Evolutionary conservation across 2,329 filamentous ascomycete genomes (phyloP).

Genomic region (Fusarium bactridioides): DNA sequence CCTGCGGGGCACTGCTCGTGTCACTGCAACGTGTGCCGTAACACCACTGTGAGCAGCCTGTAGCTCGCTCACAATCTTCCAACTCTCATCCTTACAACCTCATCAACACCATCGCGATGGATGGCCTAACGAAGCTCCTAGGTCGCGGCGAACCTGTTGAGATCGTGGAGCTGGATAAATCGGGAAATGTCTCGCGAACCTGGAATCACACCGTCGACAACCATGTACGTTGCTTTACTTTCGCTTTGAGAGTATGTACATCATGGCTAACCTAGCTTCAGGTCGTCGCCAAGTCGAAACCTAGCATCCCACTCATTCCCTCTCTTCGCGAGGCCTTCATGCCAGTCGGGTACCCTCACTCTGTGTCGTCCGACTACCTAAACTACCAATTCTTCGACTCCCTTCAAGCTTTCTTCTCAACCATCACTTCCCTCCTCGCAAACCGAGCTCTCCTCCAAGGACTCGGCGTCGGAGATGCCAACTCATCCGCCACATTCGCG

Average conservation of each 20-base stretch:
- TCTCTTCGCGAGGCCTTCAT: slow-evolving; percentile 69
- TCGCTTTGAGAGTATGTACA: neutral
- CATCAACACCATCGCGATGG: slow-evolving; percentile 21
- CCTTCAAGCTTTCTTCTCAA: slow-evolving; percentile 83
- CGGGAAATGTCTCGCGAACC: slow-evolving; percentile 46
- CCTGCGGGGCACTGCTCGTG: slow-evolving; percentile 10
- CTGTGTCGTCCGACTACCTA: slow-evolving; percentile 84
- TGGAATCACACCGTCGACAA: slow-evolving; percentile 46
- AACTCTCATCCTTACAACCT: neutral
- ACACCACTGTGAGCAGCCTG: neutral
- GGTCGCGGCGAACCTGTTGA: slow-evolving; percentile 41
- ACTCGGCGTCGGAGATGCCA: slow-evolving; percentile 83
- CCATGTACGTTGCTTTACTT: slow-evolving; percentile 23
- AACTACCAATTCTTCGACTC: slow-evolving; percentile 77
- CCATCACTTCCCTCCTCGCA: slow-evolving; percentile 80
- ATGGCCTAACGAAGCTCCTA: slow-evolving; percentile 35
- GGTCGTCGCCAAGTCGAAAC: slow-evolving; percentile 34
- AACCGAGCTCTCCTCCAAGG: slow-evolving; percentile 81
- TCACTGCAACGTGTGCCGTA: neutral
- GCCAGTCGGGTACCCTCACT: slow-evolving; percentile 87
- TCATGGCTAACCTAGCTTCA: slow-evolving; percentile 10
- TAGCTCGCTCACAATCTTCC: neutral
- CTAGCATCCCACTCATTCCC: slow-evolving; percentile 38
- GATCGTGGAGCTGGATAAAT: slow-evolving; percentile 50
- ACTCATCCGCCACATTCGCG: slow-evolving; percentile 80